Evolutionary conservation across 1,139 yeast genomes (phyloP).

Genomic region (Protomyces lactucae-debilis): DNA sequence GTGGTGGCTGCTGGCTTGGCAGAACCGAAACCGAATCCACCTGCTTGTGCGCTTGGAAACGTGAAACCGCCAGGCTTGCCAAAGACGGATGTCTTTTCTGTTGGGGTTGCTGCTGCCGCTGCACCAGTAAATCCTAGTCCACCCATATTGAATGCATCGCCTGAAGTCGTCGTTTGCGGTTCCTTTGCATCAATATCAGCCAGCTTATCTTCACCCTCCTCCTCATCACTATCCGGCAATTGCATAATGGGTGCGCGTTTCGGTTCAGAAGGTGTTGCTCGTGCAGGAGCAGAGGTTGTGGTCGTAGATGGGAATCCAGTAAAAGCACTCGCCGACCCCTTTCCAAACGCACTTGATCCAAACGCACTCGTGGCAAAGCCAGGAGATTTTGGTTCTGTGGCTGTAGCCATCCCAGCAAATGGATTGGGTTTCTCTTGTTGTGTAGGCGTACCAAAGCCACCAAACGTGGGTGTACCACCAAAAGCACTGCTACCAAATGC

Average conservation of each 20-base stretch:
- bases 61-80: neutral
- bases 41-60: neutral
- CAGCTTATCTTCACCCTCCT: constrained; percentile 4
- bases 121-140: neutral
- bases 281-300: neutral
- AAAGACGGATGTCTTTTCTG: neutral
- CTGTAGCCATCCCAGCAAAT: neutral
- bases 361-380: neutral
- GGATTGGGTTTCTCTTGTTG: neutral
- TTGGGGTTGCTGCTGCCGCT: neutral
- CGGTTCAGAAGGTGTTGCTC: neutral
- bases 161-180: neutral
- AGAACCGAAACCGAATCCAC: neutral
- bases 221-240: constrained; percentile 1
- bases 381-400: neutral
- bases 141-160: neutral
- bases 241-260: neutral
- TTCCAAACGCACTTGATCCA: neutral
- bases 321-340: neutral
- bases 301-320: neutral
- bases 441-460: constrained; percentile 7
- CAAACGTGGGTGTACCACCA: constrained; percentile 1
- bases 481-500: neutral
- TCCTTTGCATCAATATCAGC: constrained; percentile 7
- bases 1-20: neutral